Conservation (phyloP, 2,329 filamentous ascomycete genomes). For the Pestalotiopsis sp. region DNA sequence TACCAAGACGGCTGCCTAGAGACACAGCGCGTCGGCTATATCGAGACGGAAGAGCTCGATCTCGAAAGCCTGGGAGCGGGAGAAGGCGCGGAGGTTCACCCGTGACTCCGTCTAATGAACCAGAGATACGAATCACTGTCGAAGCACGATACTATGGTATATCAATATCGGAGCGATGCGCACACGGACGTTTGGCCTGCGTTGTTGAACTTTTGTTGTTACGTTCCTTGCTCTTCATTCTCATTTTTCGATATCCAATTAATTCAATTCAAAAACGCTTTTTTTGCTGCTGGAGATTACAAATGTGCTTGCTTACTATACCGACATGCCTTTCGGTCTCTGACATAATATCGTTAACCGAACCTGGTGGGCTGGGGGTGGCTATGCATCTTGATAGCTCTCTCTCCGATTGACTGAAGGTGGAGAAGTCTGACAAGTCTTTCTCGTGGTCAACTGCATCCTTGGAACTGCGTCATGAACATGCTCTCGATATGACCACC, state of each 20-base stretch:
- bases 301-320: background rate
- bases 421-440: too few species aligned
- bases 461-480: too few species aligned
- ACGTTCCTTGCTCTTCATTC: background rate
- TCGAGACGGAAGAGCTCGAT: constrained; percentile 7
- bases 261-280: background rate
- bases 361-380: too few species aligned
- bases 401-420: too few species aligned
- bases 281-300: background rate
- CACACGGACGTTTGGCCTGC: background rate
- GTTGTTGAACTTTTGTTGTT: background rate
- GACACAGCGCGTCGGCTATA: constrained; percentile 6
- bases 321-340: background rate
- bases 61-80: background rate
- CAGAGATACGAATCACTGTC: background rate
- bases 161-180: background rate
- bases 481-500: too few species aligned
- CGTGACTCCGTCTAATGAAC: constrained; percentile 2
- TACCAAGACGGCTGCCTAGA: constrained; percentile 13
- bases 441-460: too few species aligned
- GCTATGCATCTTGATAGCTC: too few species aligned
- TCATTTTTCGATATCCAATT: background rate
- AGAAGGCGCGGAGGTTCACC: background rate
- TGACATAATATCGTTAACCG: background rate
- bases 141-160: background rate